Conservation (phyloP, 352 stramenopile species). For the Pythium plurisporium region DNA sequence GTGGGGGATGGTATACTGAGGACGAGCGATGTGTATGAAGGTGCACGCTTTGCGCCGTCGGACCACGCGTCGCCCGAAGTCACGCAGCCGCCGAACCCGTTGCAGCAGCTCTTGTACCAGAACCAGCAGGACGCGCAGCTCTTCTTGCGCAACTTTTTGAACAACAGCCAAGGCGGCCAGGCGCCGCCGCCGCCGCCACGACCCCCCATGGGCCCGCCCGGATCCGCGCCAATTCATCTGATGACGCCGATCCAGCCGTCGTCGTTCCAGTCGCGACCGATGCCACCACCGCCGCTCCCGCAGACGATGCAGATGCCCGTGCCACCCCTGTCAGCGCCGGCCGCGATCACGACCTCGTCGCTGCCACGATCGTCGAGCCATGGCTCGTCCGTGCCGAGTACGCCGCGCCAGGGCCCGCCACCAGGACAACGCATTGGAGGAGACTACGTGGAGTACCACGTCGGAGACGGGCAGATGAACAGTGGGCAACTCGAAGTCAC, state of each 20-base stretch:
- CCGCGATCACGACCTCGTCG: conserved; percentile 14
- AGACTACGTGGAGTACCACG: conserved; percentile 52
- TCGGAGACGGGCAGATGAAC: conserved; percentile 33
- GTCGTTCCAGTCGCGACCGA: conserved; percentile 10
- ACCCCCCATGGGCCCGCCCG: background rate
- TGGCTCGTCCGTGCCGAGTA: conserved; percentile 37
- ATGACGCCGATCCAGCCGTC: conserved; percentile 25
- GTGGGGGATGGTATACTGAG: background rate
- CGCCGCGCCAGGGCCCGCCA: conserved; percentile 33
- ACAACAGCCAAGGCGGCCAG: conserved; percentile 2
- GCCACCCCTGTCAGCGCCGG: conserved; percentile 30
- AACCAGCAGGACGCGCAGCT: conserved; percentile 31
- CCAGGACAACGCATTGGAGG: conserved; percentile 46
- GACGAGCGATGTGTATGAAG: background rate
- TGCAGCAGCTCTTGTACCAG: conserved; percentile 65
- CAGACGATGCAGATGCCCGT: conserved; percentile 26
- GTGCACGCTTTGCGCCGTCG: conserved; percentile 44
- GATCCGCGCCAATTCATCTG: conserved; percentile 22
- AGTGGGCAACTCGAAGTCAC: conserved; percentile 76
- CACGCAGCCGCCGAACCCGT: conserved; percentile 56
- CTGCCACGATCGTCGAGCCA: conserved; percentile 18
- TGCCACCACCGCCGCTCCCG: conserved; percentile 15
- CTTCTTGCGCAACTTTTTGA: conserved; percentile 25
- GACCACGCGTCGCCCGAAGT: conserved; percentile 61
- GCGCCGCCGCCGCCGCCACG: conserved; percentile 10